Evolutionary conservation across 805 yeast species (phyloP).

Genomic region (Metschnikowia continentalis): DNA sequence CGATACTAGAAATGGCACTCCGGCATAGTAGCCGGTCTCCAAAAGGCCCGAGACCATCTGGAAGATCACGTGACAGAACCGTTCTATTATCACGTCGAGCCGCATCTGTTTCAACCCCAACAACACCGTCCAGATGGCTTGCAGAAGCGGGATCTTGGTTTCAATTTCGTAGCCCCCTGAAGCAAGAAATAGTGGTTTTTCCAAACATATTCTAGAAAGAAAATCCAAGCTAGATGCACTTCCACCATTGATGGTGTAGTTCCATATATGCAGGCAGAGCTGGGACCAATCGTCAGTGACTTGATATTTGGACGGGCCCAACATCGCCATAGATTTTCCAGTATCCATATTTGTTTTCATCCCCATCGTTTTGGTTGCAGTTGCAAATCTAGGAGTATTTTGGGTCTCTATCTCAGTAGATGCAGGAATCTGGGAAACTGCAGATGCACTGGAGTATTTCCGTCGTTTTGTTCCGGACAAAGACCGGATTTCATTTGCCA

Average conservation of each 20-base stretch:
- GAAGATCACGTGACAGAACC: conserved; percentile 27
- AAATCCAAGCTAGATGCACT: conserved; percentile 27
- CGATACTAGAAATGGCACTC: conserved; percentile 60
- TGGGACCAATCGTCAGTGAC: conserved; percentile 31
- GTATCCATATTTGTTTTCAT: not conserved
- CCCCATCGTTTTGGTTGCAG: not conserved
- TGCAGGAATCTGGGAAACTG: not conserved
- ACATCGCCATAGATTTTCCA: not conserved
- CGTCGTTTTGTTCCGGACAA: conserved; percentile 21
- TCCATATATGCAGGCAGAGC: conserved; percentile 34
- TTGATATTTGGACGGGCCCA: conserved; percentile 16
- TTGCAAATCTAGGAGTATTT: not conserved
- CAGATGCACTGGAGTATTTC: conserved; percentile 4
- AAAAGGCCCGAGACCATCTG: conserved; percentile 27
- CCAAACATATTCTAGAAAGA: conserved; percentile 30
- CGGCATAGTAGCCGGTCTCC: conserved; percentile 20
- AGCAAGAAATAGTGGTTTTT: conserved; percentile 3
- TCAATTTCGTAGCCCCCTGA: conserved; percentile 20
- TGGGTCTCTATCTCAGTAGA: not conserved
- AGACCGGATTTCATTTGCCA: conserved; percentile 35
- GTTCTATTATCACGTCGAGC: conserved; percentile 46
- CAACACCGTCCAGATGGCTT: conserved; percentile 40
- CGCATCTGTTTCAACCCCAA: conserved; percentile 42
- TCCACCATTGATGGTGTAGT: conserved; percentile 35
- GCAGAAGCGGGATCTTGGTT: conserved; percentile 36